Base-by-base conservation (phyloP, 139 green algal genomes). In the Astrephomene gubernaculifera region DNA sequence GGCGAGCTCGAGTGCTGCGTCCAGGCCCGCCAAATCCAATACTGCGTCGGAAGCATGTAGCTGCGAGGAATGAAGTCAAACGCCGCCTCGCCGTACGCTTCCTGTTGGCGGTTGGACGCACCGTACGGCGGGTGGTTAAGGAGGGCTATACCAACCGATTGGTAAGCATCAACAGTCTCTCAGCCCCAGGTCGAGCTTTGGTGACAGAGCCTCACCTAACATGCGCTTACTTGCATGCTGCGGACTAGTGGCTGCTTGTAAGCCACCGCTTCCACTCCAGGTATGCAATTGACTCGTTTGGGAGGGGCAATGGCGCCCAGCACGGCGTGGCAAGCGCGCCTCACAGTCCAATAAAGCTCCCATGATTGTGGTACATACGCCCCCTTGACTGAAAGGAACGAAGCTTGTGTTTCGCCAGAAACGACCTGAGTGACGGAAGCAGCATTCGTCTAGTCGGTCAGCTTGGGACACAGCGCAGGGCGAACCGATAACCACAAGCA, bases 11-110 rank as follows among this genome's bases (percentile, higher is more conserved):
- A 27, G 76, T 6, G 14, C 39, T 87, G 63, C 33, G 44, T 67
- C 79, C 79, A 86, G 7, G 57, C 36, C 24, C 87, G 84, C 92
- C 89, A 94, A 0, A 76, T 52, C 86, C 85, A 91, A 75, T 96
- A 96, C 67, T 93, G 75, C 35, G 85, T 33, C 0, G 94, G 93
- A 41, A 96, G 76, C 49, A 88, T 71, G 85, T 90, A 96, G 83
- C 76, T 83, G 45, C 76, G 86, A 0, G 94, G 94, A 9, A 93
- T 90, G 65, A 91, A 80, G 41, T 21, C 36, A 54, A 91, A 92
- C 1, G 92, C 92, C 2, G 69, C 78, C 35, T 90, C 84, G 27
- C 94, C 94, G 60, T 93, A 96, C 0, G 89, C 87, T 24, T 85
- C 83, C 60, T 82, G 75, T 61, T 24, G 49, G 12, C 12, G 49